Base-by-base conservation (phyloP, 2,329 filamentous ascomycete genomes). In the Diaporthe destruens region DNA sequence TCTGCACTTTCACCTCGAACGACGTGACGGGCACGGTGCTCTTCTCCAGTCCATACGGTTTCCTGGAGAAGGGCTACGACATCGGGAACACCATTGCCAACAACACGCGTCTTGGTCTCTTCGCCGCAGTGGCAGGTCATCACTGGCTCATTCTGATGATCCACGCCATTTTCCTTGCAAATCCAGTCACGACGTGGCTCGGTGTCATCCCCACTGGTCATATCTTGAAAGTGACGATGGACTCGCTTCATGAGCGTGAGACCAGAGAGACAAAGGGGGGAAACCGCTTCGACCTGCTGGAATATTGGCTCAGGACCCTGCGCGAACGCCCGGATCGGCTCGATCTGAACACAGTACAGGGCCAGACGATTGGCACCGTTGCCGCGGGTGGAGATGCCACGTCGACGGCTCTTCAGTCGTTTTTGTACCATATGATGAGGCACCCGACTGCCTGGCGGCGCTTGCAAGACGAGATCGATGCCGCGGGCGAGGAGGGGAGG, bases 1-100 rank as follows among this genome's bases (percentile, higher is more conserved):
- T 71, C 44, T 75, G 76, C 63, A 77, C 76, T 2, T 77, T 73
- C 63, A 79, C 77, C 53, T 76, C 80, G n/a, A 81, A 79, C 51
- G 80, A 81, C 74, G 74, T 80, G 20, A 74, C 80, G 23, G 78
- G 80, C 18, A 79, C 81, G 68, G 74, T 78, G 54, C 75, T 78
- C 36, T 81, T 80, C 68, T 79, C 78, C 29, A 77, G 77, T 59
- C 74, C 75, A 36, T 79, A 81, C 32, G 69, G 69, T 1, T 80
- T 80, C 72, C 57, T 80, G 12, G n/a, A n/a, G 12, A 53, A 18
- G 16, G 80, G 76, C 8, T 69, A 73, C 47, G 80, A 82, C 73
- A 76, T 83, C 18, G 77, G 76, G 55, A 77, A 77, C 47, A 76
- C 80, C 25, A 80, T 83, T 42, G 51, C 65, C 34, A 68, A 68